A percentile compares a stretch with the other conserved stretches of the same genome.
Conservation (phyloP, 2,329 filamentous ascomycete genomes). For the Fulvia fulva region DNA sequence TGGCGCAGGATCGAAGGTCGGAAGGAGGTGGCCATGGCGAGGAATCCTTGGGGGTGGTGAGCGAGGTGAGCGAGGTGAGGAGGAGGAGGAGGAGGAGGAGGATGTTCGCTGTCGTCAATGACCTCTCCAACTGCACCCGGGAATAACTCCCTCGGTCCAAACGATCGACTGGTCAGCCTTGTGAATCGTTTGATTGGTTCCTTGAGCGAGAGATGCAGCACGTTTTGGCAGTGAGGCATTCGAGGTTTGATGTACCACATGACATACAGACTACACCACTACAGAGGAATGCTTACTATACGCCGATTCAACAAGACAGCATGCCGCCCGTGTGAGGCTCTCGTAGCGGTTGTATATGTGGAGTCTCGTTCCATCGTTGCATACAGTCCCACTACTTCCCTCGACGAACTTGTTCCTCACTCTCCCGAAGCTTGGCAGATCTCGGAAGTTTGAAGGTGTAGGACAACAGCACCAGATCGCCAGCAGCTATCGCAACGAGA, state of each 20-base stretch:
- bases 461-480: background rate
- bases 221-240: background rate
- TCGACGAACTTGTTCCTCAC: background rate
- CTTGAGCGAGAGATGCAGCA: background rate
- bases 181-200: background rate
- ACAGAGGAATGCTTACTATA: background rate
- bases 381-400: background rate
- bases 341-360: too few species aligned
- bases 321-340: too few species aligned
- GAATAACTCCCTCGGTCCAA: slow-evolving; percentile 4
- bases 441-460: background rate
- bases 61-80: slow-evolving; percentile 19
- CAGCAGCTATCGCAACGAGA: slow-evolving; percentile 35
- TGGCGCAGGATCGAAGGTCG: slow-evolving; percentile 50
- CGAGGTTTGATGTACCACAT: background rate
- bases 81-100: slow-evolving; percentile 1
- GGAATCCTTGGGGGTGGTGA: too few species aligned
- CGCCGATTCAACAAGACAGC: too few species aligned
- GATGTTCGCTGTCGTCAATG: background rate
- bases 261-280: background rate
- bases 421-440: slow-evolving; percentile 3
- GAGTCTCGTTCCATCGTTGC: too few species aligned
- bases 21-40: slow-evolving; percentile 51
- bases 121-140: background rate
- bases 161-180: background rate